A percentile compares a stretch with the other conserved stretches of the same genome.
Evolutionary conservation across 2,329 filamentous ascomycete genomes (phyloP).

Genomic region (Cordyceps pruinosa): DNA sequence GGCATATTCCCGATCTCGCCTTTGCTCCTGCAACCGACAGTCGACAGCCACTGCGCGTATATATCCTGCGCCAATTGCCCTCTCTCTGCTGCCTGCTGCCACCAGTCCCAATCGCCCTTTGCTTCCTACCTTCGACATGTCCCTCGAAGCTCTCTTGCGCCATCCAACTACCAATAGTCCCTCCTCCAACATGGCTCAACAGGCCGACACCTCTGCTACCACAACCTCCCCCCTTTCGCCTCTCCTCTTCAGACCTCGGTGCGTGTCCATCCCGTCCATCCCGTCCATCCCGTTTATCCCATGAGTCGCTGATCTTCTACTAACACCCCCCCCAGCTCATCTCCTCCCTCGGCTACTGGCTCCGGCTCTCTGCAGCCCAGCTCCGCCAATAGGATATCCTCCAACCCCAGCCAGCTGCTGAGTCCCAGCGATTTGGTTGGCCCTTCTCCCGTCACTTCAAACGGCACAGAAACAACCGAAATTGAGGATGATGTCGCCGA

Average conservation of each 20-base stretch:
- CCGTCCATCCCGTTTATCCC: no score
- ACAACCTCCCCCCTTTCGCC: conserved; percentile 30
- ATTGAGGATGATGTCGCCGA: conserved; percentile 72
- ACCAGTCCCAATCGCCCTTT: not conserved
- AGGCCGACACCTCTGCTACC: conserved; percentile 2
- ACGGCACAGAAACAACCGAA: conserved; percentile 74
- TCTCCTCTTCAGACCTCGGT: conserved; percentile 46
- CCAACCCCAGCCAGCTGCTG: conserved; percentile 48
- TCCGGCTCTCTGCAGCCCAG: conserved; percentile 45
- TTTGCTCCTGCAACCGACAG: not conserved
- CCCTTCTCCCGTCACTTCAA: conserved; percentile 78
- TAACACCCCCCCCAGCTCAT: conserved; percentile 23
- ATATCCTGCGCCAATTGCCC: conserved; percentile 4
- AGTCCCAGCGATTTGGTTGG: conserved; percentile 66
- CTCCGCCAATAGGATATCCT: conserved; percentile 41
- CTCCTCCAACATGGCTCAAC: not conserved
- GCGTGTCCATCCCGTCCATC: conserved; percentile 22
- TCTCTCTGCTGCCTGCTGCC: not conserved
- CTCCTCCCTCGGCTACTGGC: conserved; percentile 32
- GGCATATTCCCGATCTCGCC: not conserved
- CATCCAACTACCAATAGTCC: not conserved
- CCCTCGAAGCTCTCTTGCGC: not conserved
- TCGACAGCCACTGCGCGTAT: not conserved
- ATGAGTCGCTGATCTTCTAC: not conserved
- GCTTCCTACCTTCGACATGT: not conserved